A percentile compares a stretch with the other conserved stretches of the same genome.
Evolutionary conservation across 257 asterid species (phyloP).

Genomic region (Voacanga thouarsii): DNA sequence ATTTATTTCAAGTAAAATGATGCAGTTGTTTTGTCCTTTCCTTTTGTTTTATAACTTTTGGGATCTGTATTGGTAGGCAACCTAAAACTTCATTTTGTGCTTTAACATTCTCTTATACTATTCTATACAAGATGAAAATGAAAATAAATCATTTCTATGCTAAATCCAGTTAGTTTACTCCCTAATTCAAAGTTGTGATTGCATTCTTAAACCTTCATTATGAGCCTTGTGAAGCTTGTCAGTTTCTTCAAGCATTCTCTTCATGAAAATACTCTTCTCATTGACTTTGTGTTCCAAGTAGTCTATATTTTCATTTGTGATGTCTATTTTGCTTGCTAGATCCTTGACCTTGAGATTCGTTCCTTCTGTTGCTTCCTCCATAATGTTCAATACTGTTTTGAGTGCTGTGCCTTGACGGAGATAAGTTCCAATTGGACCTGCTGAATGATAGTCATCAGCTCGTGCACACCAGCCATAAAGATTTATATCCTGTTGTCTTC

Average conservation of each 20-base stretch:
- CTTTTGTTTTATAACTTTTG: neutral
- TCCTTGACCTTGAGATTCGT: conserved; percentile 39
- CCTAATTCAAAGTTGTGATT: neutral
- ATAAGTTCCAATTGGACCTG: conserved; percentile 48
- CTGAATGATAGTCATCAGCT: conserved; percentile 43
- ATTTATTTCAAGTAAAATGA: neutral
- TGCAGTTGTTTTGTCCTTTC: neutral
- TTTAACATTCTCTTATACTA: neutral
- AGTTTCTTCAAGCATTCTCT: conserved; percentile 73
- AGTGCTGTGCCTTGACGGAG: conserved; percentile 36
- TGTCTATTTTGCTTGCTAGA: conserved; percentile 60
- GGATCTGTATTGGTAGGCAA: neutral
- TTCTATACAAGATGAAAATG: neutral
- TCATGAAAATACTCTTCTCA: conserved; percentile 33
- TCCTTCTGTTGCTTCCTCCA: conserved; percentile 34
- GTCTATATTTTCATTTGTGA: conserved; percentile 59
- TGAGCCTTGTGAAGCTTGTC: conserved; percentile 59
- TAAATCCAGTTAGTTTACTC: neutral
- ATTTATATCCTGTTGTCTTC: conserved; percentile 3
- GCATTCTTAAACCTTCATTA: conserved; percentile 46
- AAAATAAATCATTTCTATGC: neutral
- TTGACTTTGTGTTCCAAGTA: conserved; percentile 36
- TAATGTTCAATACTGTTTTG: conserved; percentile 39
- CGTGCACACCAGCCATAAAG: conserved; percentile 55
- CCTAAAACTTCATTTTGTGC: neutral